phyloP scores from a whole-genome alignment of 129 eudicot species.

The Logfia minima region DNA sequence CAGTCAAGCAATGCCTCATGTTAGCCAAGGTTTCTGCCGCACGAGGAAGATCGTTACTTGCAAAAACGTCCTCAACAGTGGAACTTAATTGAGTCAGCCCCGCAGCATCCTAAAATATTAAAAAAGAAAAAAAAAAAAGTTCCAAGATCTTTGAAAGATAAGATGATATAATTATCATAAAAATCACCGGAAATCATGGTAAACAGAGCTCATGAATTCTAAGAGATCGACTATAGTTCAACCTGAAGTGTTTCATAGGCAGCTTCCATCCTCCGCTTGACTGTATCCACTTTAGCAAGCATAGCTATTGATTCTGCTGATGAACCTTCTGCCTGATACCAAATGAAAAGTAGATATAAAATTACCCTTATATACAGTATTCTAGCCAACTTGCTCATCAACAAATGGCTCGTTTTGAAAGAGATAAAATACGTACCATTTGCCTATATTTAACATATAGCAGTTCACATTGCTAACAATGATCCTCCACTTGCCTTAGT shows the following conservation, averaged over 20 bases:
- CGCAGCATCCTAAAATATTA: conserved; percentile 77
- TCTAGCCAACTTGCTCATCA: conserved; percentile 16
- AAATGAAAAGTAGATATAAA: neutral
- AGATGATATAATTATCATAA: neutral
- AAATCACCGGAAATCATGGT: neutral
- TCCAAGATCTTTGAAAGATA: conserved; percentile 9
- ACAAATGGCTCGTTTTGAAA: neutral
- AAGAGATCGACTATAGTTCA: conserved; percentile 16
- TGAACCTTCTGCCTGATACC: conserved; percentile 88
- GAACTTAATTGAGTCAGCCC: conserved; percentile 97
- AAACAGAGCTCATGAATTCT: conserved; percentile 16
- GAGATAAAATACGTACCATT: conserved; percentile 1
- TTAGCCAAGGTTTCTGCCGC: conserved; percentile 98
- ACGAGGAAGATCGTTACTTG: conserved; percentile 98
- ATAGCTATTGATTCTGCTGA: conserved; percentile 95
- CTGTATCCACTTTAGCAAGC: conserved; percentile 92
- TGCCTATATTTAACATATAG: conserved; percentile 7
- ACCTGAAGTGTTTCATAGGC: conserved; percentile 98
- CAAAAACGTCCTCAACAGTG: conserved; percentile 98
- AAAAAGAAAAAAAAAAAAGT: neutral
- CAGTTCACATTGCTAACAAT: neutral
- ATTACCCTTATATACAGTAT: conserved; percentile 12
- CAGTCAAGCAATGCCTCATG: conserved; percentile 97
- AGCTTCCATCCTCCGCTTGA: conserved; percentile 96
- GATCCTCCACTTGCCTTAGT: neutral